Percentiles rank a stretch among this genome's conserved stretches.
Conservation (phyloP, 352 stramenopile species). For the Phytopythium kandeliae region DNA sequence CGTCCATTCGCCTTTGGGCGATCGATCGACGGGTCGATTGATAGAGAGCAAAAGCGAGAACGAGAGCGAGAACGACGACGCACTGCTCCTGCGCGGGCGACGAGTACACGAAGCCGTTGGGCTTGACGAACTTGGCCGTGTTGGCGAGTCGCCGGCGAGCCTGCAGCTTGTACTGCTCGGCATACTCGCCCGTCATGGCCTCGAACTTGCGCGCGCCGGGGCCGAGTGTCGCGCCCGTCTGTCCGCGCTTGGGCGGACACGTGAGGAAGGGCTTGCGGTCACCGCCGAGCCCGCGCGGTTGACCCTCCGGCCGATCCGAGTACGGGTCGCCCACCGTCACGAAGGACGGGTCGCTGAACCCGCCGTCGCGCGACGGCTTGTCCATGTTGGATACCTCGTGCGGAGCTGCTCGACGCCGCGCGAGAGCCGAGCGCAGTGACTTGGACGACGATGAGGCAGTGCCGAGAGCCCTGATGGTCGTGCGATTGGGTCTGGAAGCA, state of each 20-base stretch:
- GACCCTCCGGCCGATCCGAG: slow-evolving; percentile 16
- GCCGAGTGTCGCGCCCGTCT: slow-evolving; percentile 54
- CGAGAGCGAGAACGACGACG: slow-evolving; percentile 3
- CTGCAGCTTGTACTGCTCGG: slow-evolving; percentile 68
- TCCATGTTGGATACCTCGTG: no score
- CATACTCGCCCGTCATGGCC: slow-evolving; percentile 48
- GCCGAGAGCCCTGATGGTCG: no score
- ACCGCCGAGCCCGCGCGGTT: slow-evolving; percentile 38
- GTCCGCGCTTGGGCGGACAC: slow-evolving; percentile 58
- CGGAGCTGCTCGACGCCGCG: no score
- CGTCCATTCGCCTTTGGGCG: no score
- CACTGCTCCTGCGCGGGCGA: slow-evolving; percentile 55
- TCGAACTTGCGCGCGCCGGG: slow-evolving; percentile 61
- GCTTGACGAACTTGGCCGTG: slow-evolving; percentile 61
- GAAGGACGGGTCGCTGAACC: slow-evolving; percentile 71
- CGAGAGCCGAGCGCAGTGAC: no score
- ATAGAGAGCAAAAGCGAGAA: not conserved
- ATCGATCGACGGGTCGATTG: no score
- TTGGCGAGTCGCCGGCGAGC: slow-evolving; percentile 63
- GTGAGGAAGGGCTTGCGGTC: slow-evolving; percentile 72
- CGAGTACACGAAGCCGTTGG: slow-evolving; percentile 64
- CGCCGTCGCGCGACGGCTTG: slow-evolving; percentile 57
- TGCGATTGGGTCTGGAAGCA: no score
- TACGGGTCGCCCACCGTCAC: slow-evolving; percentile 64
- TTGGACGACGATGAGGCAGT: no score